These are phyloP conservation scores for Penicillium roqueforti DNA, from an alignment of 495 filamentous ascomycete genomes.

Conservation along the genomic window DNA sequence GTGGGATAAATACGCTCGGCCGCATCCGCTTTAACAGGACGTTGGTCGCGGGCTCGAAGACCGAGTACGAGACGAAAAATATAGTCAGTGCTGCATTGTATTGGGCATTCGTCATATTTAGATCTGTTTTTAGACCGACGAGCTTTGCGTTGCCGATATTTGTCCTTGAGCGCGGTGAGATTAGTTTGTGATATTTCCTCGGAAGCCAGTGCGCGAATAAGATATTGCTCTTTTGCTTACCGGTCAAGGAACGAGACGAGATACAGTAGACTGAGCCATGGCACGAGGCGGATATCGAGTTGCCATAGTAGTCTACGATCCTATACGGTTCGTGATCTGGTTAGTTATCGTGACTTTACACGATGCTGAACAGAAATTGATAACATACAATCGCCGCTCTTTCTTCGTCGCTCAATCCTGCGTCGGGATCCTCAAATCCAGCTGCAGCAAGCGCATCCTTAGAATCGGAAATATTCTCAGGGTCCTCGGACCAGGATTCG, in stretches of 20 bases:
- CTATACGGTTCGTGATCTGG: conserved; percentile 30
- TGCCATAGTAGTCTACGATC: conserved; percentile 65
- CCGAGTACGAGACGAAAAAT: conserved; percentile 88
- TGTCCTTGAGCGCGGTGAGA: conserved; percentile 42
- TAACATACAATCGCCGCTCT: conserved; percentile 58
- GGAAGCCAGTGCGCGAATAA: neutral
- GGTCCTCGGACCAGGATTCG: conserved; percentile 17
- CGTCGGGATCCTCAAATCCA: conserved; percentile 59
- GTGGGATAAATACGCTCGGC: conserved; percentile 64
- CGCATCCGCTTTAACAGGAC: conserved; percentile 74
- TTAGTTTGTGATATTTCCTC: neutral
- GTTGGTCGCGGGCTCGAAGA: conserved; percentile 86
- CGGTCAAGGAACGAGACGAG: conserved; percentile 81
- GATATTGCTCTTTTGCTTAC: conserved; percentile 10
- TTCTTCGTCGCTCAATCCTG: conserved; percentile 62
- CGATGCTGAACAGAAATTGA: neutral
- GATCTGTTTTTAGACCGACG: conserved; percentile 60
- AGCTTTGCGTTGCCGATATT: conserved; percentile 91
- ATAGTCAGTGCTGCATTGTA: conserved; percentile 79
- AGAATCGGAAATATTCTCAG: conserved; percentile 16
- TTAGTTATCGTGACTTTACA: neutral
- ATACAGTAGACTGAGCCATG: conserved; percentile 83
- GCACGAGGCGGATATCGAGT: conserved; percentile 67
- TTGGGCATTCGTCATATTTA: conserved; percentile 60
- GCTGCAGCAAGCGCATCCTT: conserved; percentile 12